Conservation (phyloP, 2,329 filamentous ascomycete genomes). For the Ilyonectria destructans region DNA sequence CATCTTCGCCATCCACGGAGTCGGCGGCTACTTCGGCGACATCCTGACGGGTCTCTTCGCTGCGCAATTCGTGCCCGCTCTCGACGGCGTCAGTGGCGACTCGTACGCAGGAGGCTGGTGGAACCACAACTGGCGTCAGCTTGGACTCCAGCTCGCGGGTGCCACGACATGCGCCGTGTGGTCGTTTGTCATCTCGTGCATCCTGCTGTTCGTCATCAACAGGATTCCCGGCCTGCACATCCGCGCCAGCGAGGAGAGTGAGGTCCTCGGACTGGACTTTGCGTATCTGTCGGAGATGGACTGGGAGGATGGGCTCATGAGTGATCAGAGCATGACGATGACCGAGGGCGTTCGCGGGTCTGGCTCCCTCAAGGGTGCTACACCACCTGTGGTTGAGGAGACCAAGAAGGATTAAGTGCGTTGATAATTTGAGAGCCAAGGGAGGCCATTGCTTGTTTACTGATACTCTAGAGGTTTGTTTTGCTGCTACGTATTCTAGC, state of each 20-base stretch:
- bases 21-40: constrained; percentile 72
- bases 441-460: background rate
- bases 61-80: constrained; percentile 62
- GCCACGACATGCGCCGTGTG: constrained; percentile 70
- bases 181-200: constrained; percentile 68
- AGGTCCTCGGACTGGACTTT: constrained; percentile 67
- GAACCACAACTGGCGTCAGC: constrained; percentile 68
- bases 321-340: constrained; percentile 35
- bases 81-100: constrained; percentile 66
- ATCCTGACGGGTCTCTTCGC: constrained; percentile 73
- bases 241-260: constrained; percentile 69
- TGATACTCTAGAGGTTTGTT: background rate
- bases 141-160: constrained; percentile 72
- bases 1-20: constrained; percentile 73
- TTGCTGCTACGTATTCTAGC: background rate
- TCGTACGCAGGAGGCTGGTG: constrained; percentile 65
- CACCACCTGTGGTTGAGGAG: constrained; percentile 19
- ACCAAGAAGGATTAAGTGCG: constrained; percentile 33
- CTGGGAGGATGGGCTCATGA: constrained; percentile 43
- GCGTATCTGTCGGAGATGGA: constrained; percentile 50
- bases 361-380: constrained; percentile 22
- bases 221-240: constrained; percentile 72
- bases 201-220: constrained; percentile 70
- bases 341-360: constrained; percentile 38
- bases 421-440: background rate